Conservation (phyloP, 2,329 filamentous ascomycete genomes). For the Septoria linicola region DNA sequence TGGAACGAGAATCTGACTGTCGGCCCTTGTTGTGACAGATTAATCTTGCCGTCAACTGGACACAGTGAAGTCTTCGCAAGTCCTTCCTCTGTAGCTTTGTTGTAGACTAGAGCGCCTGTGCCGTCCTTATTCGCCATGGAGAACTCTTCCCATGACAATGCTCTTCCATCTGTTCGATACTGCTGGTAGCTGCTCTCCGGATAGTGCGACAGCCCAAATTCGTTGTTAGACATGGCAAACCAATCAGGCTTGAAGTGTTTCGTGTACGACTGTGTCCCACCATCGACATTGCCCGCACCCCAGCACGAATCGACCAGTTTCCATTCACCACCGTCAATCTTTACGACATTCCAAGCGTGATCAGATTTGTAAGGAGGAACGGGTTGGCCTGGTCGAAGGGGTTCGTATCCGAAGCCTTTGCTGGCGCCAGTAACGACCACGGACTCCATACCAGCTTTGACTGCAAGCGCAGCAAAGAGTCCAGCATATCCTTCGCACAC, state of each 20-base stretch:
- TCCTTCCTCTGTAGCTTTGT: conserved; percentile 50
- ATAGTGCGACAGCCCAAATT: conserved; percentile 79
- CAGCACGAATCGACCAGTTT: conserved; percentile 90
- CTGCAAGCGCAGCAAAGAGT: conserved; percentile 75
- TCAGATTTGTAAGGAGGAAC: conserved; percentile 61
- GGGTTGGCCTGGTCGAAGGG: conserved; percentile 62
- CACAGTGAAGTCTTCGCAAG: conserved; percentile 59
- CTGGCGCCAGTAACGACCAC: conserved; percentile 75
- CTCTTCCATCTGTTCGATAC: conserved; percentile 69
- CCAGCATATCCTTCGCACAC: conserved; percentile 92
- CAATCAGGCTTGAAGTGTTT: conserved; percentile 64
- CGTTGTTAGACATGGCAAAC: conserved; percentile 68
- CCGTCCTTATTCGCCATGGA: conserved; percentile 58
- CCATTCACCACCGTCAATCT: conserved; percentile 81
- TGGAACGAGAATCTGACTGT: conserved; percentile 71
- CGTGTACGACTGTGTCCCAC: conserved; percentile 56
- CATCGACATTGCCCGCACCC: conserved; percentile 74
- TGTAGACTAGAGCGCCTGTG: conserved; percentile 49
- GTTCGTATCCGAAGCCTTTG: conserved; percentile 75
- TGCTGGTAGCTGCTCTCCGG: conserved; percentile 67
- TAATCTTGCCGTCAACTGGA: conserved; percentile 61
- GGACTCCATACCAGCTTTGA: conserved; percentile 74
- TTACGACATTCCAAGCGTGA: conserved; percentile 91
- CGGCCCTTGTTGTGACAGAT: conserved; percentile 53
- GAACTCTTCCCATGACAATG: conserved; percentile 78